Percentiles rank a stretch among this genome's conserved stretches.
These are phyloP conservation scores for Filobasidium uniguttulatum DNA, from an alignment of 1,284 basidiomycete genomes.

Conservation along the genomic window DNA sequence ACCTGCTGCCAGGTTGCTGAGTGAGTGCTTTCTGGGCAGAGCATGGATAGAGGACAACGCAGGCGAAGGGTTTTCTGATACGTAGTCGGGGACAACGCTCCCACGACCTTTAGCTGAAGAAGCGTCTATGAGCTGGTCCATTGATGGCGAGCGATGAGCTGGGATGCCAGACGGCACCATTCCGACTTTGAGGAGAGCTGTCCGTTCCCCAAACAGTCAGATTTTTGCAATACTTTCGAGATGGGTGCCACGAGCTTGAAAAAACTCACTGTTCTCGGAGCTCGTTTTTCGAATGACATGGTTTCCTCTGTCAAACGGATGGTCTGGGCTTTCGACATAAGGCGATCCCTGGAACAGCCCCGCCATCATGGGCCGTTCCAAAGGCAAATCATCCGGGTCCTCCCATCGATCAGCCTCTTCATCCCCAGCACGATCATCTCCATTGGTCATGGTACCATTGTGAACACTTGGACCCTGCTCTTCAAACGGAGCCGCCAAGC, in stretches of 20 bases:
- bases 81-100: neutral
- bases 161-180: neutral
- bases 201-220: neutral
- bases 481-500: too few relatives aligned
- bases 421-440: neutral
- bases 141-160: slow-evolving; percentile 1
- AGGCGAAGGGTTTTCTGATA: too few relatives aligned
- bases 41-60: too few relatives aligned
- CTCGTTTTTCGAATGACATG: neutral
- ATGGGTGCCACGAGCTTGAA: too few relatives aligned
- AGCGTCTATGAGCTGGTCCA: neutral
- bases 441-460: too few relatives aligned
- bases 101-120: neutral
- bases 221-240: too few relatives aligned
- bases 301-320: neutral
- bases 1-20: too few relatives aligned
- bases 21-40: too few relatives aligned
- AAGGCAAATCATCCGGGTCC: too few relatives aligned
- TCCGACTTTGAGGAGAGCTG: neutral
- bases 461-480: too few relatives aligned
- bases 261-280: neutral
- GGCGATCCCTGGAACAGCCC: neutral
- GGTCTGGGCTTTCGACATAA: neutral
- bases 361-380: neutral
- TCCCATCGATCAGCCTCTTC: too few relatives aligned